Evolutionary conservation across 768 basidiomycete species (phyloP).

Genomic region (Coprinopsis strossmayeri): DNA sequence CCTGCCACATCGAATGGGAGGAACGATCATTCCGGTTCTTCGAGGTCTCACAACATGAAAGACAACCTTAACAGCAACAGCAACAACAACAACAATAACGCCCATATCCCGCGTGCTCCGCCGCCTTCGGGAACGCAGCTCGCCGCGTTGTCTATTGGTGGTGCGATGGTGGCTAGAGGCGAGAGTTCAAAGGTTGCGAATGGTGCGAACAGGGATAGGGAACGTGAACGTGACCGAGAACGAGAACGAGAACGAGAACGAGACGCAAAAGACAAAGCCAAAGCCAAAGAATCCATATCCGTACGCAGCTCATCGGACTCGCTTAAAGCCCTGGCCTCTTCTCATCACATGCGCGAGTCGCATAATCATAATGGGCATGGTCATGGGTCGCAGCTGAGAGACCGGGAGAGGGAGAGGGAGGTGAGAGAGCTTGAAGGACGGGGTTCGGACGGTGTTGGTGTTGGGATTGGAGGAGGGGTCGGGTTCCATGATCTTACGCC

Average conservation of each 20-base stretch:
- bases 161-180: no score
- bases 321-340: background rate
- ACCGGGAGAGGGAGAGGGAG: no score
- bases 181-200: background rate
- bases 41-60: background rate
- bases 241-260: no score
- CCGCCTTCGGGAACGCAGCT: slow-evolving; percentile 3
- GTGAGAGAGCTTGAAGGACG: no score
- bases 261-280: no score
- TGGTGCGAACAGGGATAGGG: background rate
- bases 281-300: no score
- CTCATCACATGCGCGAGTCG: background rate
- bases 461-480: background rate
- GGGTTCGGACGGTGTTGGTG: background rate
- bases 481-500: slow-evolving; percentile 53
- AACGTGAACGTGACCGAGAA: no score
- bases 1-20: slow-evolving; percentile 11
- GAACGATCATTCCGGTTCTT: background rate
- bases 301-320: background rate
- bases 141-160: background rate
- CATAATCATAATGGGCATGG: background rate
- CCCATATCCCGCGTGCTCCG: slow-evolving; percentile 7
- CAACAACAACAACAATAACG: background rate
- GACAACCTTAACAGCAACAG: background rate
- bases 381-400: background rate